A percentile compares a stretch with the other conserved stretches of the same genome.
Evolutionary conservation across 2,329 filamentous ascomycete species (phyloP).

Genomic region (Chaetomiaceae sp.): DNA sequence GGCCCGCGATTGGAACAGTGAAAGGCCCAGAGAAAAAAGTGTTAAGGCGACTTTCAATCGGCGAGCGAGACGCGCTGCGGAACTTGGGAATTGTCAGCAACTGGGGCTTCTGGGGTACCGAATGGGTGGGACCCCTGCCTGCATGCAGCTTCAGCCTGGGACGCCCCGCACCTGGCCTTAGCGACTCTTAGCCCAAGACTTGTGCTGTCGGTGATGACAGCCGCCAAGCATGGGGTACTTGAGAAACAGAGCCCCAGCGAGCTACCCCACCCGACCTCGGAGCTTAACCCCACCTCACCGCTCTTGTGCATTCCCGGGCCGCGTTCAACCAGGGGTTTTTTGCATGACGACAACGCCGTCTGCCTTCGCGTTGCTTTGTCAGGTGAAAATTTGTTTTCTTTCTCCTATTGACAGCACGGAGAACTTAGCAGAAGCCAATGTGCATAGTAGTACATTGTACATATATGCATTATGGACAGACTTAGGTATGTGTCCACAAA

Average conservation of each 20-base stretch:
- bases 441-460: too few relatives aligned
- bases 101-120: background rate
- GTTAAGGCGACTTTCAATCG: background rate
- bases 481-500: too few relatives aligned
- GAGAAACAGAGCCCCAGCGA: background rate
- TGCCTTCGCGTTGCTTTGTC: too few relatives aligned
- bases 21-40: background rate
- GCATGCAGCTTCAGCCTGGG: constrained; percentile 16
- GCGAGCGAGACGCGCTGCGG: background rate
- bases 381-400: too few relatives aligned
- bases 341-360: too few relatives aligned
- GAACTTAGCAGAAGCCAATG: too few relatives aligned
- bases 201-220: too few relatives aligned
- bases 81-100: constrained; percentile 16
- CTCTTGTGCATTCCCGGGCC: background rate
- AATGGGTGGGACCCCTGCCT: constrained; percentile 3
- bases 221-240: constrained; percentile 4
- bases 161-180: background rate
- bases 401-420: too few relatives aligned
- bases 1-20: background rate
- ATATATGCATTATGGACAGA: too few relatives aligned
- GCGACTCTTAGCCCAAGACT: background rate
- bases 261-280: constrained; percentile 17
- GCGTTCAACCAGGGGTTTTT: too few relatives aligned
- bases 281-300: constrained; percentile 10